Conservation (phyloP, 495 filamentous ascomycete genomes). For the Polyplosphaeria fusca region DNA sequence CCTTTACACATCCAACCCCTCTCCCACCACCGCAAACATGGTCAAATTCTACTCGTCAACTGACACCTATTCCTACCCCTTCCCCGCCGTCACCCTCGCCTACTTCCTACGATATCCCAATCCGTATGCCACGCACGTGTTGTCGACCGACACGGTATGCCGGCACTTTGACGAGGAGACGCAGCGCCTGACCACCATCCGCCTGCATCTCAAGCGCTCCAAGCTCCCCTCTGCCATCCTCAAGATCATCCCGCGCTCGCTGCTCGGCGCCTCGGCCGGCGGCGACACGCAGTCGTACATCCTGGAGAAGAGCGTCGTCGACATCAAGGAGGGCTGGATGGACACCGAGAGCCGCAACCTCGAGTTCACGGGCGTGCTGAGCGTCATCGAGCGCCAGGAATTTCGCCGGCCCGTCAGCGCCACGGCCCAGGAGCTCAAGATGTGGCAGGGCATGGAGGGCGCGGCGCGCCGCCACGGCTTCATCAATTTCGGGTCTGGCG, state of each 20-base stretch:
- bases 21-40: conserved; percentile 42
- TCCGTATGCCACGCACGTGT: conserved; percentile 90
- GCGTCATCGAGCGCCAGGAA: conserved; percentile 82
- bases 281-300: conserved; percentile 79
- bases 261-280: conserved; percentile 60
- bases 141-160: conserved; percentile 92
- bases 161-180: conserved; percentile 76
- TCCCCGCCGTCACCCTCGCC: conserved; percentile 87
- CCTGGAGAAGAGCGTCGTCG: conserved; percentile 84
- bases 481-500: conserved; percentile 24
- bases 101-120: conserved; percentile 99
- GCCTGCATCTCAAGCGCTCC: conserved; percentile 90
- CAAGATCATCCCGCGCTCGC: conserved; percentile 75
- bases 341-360: conserved; percentile 45
- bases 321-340: conserved; percentile 80
- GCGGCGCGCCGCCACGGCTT: conserved; percentile 26
- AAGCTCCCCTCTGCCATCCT: conserved; percentile 79
- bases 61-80: conserved; percentile 88
- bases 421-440: conserved; percentile 1
- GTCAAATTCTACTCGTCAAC: conserved; percentile 87
- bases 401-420: conserved; percentile 55
- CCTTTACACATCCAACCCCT: background rate
- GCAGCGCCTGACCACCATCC: conserved; percentile 78
- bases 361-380: conserved; percentile 78
- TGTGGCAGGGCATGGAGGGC: conserved; percentile 21